Evolutionary conservation across 257 asterid species (phyloP).

Genomic region (Haberlea rhodopensis): DNA sequence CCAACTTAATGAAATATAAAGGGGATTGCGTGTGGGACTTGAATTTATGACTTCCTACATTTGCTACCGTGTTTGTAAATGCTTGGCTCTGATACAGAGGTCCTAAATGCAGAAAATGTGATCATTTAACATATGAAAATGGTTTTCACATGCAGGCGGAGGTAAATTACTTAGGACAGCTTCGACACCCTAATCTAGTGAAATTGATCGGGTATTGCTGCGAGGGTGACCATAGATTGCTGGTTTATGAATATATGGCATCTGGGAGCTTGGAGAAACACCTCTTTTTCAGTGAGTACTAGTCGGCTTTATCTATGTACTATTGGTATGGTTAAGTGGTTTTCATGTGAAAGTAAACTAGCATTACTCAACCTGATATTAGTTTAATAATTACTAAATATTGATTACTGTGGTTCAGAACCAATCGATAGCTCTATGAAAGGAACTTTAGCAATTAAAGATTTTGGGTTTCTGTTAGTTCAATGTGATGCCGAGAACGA

Average conservation of each 20-base stretch:
- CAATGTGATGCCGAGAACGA: not conserved
- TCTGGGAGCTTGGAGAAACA: slow-evolving; percentile 92
- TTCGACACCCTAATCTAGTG: slow-evolving; percentile 80
- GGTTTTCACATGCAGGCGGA: slow-evolving; percentile 67
- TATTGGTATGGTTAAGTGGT: not conserved
- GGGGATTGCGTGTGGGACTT: not conserved
- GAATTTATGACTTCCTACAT: not conserved
- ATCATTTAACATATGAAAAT: slow-evolving; percentile 24
- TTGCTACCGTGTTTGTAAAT: not conserved
- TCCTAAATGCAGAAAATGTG: slow-evolving; percentile 1
- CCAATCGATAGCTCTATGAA: not conserved
- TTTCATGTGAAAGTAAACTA: not conserved
- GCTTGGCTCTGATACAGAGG: not conserved
- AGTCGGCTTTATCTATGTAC: slow-evolving; percentile 6
- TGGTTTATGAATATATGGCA: slow-evolving; percentile 94
- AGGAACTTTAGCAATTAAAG: not conserved
- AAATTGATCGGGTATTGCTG: slow-evolving; percentile 90
- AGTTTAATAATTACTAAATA: not conserved
- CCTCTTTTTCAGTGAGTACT: slow-evolving; percentile 71
- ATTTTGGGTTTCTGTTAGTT: slow-evolving; percentile 8
- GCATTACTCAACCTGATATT: slow-evolving; percentile 8
- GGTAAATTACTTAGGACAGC: slow-evolving; percentile 86
- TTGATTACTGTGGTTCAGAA: not conserved
- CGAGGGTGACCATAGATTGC: slow-evolving; percentile 75
- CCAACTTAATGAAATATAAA: not conserved